Evolutionary conservation across 768 basidiomycete genomes (phyloP).

Genomic region (Imleria badia): DNA sequence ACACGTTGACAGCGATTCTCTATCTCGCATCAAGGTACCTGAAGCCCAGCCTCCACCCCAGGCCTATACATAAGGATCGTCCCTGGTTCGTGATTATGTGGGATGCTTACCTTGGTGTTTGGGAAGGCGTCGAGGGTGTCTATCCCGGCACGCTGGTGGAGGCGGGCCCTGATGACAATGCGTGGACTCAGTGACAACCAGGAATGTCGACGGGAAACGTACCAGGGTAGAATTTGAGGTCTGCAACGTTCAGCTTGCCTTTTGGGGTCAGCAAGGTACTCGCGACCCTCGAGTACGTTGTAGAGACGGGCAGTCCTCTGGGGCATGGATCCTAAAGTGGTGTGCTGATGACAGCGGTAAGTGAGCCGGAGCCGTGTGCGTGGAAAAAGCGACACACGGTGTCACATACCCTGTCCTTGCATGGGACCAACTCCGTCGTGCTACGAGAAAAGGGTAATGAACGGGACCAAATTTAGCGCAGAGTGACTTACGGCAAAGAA

Average conservation of each 20-base stretch:
- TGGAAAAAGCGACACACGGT: background rate
- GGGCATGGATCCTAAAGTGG: slow-evolving; percentile 66
- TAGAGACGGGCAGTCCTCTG: slow-evolving; percentile 78
- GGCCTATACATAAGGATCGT: slow-evolving; percentile 7
- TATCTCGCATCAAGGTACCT: slow-evolving; percentile 6
- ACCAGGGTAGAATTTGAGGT: slow-evolving; percentile 73
- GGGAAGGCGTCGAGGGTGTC: slow-evolving; percentile 65
- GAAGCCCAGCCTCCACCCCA: slow-evolving; percentile 23
- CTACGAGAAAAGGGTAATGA: slow-evolving; percentile 32
- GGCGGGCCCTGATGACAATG: slow-evolving; percentile 48
- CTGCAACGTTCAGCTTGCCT: slow-evolving; percentile 70
- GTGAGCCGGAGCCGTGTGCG: slow-evolving; percentile 12
- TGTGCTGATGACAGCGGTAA: slow-evolving; percentile 41
- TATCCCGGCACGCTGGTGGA: slow-evolving; percentile 48
- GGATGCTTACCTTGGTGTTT: slow-evolving; percentile 46
- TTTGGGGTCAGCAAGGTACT: slow-evolving; percentile 72
- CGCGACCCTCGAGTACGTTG: slow-evolving; percentile 71
- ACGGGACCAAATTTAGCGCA: background rate
- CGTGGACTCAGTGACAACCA: background rate
- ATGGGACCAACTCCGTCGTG: slow-evolving; percentile 86
- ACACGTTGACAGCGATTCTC: background rate
- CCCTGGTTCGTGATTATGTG: too few species aligned
- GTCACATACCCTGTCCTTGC: slow-evolving; percentile 82
- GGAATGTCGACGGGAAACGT: slow-evolving; percentile 7
- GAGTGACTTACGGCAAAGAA: slow-evolving; percentile 64